phyloP scores from a whole-genome alignment of 306 rosid species.

The Lithocarpus polystachyus region DNA sequence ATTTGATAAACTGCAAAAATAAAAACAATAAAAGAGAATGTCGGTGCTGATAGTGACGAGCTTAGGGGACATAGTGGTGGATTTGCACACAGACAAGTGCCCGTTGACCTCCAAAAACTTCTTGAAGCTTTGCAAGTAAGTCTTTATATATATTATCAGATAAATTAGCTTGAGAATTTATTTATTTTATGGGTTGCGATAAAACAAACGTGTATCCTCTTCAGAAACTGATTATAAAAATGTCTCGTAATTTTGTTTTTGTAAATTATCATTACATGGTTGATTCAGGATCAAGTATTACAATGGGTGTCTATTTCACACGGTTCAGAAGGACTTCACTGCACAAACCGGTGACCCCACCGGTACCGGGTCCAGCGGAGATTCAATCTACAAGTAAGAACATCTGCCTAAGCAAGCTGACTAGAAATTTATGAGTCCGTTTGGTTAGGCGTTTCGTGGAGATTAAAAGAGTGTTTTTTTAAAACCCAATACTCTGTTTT shows the following conservation, averaged over 20 bases:
- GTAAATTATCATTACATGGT: slow-evolving; percentile 12
- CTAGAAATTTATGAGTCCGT: background rate
- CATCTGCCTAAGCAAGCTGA: background rate
- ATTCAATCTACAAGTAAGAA: slow-evolving; percentile 71
- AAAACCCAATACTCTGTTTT: too few species aligned
- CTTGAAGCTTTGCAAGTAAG: slow-evolving; percentile 90
- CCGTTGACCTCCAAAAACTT: slow-evolving; percentile 86
- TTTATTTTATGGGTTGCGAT: background rate
- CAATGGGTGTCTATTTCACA: slow-evolving; percentile 84
- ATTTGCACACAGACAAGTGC: slow-evolving; percentile 67
- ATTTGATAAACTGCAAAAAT: too few species aligned
- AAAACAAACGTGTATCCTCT: background rate
- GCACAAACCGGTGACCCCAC: slow-evolving; percentile 98
- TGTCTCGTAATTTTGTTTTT: background rate
- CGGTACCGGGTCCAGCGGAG: slow-evolving; percentile 71
- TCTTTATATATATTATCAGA: background rate
- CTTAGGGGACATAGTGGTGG: slow-evolving; percentile 80
- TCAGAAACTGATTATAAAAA: background rate
- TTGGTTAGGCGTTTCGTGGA: too few species aligned
- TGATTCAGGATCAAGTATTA: slow-evolving; percentile 72
- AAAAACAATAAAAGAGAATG: slow-evolving; percentile 21
- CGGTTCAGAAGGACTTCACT: slow-evolving; percentile 84
- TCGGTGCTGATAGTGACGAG: slow-evolving; percentile 88
- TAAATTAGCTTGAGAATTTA: background rate
- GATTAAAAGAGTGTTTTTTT: too few species aligned